Percentiles rank a stretch among this genome's conserved stretches.
Conservation (phyloP, 208 protist genomes). For the Wallacemonas sp. region DNA sequence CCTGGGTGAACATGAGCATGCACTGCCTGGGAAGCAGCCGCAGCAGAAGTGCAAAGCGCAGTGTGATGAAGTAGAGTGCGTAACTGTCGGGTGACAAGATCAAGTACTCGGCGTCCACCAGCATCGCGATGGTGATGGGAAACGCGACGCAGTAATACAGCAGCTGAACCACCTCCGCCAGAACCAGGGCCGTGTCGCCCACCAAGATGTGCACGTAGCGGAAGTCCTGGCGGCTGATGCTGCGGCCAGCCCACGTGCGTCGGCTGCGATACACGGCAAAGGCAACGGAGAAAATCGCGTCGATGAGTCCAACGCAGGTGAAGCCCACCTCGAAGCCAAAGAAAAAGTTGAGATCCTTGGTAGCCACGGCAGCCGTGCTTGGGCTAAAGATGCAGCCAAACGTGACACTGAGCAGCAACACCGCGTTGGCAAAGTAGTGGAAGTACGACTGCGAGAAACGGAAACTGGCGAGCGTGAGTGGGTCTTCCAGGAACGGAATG, state of each 20-base stretch:
- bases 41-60: conserved; percentile 67
- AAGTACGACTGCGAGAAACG: conserved; percentile 38
- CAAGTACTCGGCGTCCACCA: conserved; percentile 42
- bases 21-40: conserved; percentile 62
- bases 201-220: conserved; percentile 33
- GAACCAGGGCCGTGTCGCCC: conserved; percentile 65
- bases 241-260: conserved; percentile 32
- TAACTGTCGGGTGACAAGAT: conserved; percentile 54
- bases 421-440: conserved; percentile 43
- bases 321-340: conserved; percentile 66
- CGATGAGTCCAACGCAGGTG: conserved; percentile 44
- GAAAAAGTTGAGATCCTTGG: conserved; percentile 55
- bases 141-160: conserved; percentile 66
- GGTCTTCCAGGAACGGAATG: conserved; percentile 73
- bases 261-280: conserved; percentile 61
- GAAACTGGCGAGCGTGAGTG: conserved; percentile 58
- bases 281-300: conserved; percentile 38
- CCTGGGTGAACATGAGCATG: conserved; percentile 39
- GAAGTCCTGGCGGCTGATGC: conserved; percentile 26
- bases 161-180: conserved; percentile 56
- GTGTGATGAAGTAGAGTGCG: conserved; percentile 61
- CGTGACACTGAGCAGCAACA: conserved; percentile 50
- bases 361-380: conserved; percentile 24
- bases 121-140: conserved; percentile 48
- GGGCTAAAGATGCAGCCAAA: conserved; percentile 71